phyloP scores from a whole-genome alignment of 2,329 filamentous ascomycete species.

The Dichotomopilus funicola region DNA sequence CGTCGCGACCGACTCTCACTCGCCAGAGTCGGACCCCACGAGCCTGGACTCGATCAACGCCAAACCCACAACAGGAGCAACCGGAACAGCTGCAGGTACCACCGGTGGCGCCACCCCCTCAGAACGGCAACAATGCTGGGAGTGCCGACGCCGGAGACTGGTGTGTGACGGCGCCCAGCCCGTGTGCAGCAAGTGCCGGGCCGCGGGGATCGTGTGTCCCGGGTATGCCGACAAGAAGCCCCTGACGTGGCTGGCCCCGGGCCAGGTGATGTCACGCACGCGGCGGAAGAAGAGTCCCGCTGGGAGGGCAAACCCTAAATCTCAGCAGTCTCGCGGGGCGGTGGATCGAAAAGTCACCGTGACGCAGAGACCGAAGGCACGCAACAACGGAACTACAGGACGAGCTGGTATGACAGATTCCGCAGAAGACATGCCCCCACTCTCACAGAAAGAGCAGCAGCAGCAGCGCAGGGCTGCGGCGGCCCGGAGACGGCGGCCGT shows the following conservation, averaged over 20 bases:
- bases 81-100: background rate
- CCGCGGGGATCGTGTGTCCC: conserved; percentile 18
- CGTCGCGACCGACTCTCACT: too few relatives aligned
- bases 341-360: background rate
- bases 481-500: too few relatives aligned
- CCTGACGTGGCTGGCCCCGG: conserved; percentile 19
- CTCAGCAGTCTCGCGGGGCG: too few relatives aligned
- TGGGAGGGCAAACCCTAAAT: too few relatives aligned
- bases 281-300: conserved; percentile 3
- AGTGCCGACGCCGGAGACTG: conserved; percentile 18
- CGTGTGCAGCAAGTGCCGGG: conserved; percentile 18
- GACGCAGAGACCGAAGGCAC: background rate
- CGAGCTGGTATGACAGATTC: too few relatives aligned
- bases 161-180: conserved; percentile 18
- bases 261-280: conserved; percentile 15
- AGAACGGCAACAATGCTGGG: conserved; percentile 16
- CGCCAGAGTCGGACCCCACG: too few relatives aligned
- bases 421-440: too few relatives aligned
- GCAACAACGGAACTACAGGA: too few relatives aligned
- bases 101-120: background rate
- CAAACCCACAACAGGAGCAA: too few relatives aligned
- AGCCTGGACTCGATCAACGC: too few relatives aligned
- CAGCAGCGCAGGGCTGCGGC: background rate
- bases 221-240: conserved; percentile 22
- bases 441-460: background rate